Evolutionary conservation across 257 asterid species (phyloP).

Genomic region (Coffea canephora): DNA sequence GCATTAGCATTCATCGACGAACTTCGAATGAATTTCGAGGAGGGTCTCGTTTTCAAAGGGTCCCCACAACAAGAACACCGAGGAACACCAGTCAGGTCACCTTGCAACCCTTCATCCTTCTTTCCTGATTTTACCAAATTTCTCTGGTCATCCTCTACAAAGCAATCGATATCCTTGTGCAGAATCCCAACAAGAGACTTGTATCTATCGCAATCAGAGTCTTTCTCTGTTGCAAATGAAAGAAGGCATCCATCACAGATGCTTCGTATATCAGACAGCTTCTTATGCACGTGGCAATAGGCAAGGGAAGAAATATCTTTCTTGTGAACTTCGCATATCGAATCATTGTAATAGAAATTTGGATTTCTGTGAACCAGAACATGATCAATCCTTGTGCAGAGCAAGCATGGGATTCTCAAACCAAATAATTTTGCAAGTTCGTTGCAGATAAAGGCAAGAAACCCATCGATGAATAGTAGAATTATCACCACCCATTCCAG

Average conservation of each 20-base stretch:
- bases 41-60: constrained; percentile 39
- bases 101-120: constrained; percentile 42
- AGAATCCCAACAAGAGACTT: constrained; percentile 69
- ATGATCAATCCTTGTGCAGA: constrained; percentile 78
- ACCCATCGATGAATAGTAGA: constrained; percentile 64
- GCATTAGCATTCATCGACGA: constrained; percentile 44
- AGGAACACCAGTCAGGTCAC: constrained; percentile 26
- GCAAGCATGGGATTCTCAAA: constrained; percentile 66
- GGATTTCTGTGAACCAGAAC: constrained; percentile 46
- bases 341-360: constrained; percentile 62
- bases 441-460: constrained; percentile 55
- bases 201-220: constrained; percentile 37
- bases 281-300: constrained; percentile 75
- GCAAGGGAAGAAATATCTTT: constrained; percentile 74
- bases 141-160: constrained; percentile 39
- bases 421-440: constrained; percentile 69
- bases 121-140: constrained; percentile 24
- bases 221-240: constrained; percentile 60
- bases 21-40: constrained; percentile 40
- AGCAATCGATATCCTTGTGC: constrained; percentile 51
- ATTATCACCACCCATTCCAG: constrained; percentile 74
- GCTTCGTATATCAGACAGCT: constrained; percentile 57
- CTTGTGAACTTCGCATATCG: constrained; percentile 82
- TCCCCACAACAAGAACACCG: constrained; percentile 88
- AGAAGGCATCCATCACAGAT: constrained; percentile 84